A percentile compares a stretch with the other conserved stretches of the same genome.
These are phyloP conservation scores for Moricandia moricandioides DNA, from an alignment of 345 rosid genomes.

Conservation along the genomic window DNA sequence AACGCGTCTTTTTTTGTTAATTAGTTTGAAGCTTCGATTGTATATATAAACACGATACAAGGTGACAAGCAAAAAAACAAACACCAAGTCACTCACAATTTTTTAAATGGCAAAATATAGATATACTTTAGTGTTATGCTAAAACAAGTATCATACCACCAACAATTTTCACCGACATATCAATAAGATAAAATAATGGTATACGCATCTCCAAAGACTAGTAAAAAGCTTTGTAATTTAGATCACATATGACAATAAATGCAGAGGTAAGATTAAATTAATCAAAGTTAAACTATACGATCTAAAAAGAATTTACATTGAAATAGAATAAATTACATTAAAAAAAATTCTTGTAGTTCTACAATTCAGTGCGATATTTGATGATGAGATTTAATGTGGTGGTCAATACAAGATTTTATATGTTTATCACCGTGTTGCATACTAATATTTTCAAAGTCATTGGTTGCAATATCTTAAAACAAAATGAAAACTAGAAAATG, in stretches of 20 bases:
- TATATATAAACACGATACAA: conserved; percentile 18
- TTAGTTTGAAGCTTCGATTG: background rate
- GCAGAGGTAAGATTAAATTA: background rate
- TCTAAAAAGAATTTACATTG: background rate
- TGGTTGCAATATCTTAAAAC: background rate
- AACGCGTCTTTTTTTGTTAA: conserved; percentile 15
- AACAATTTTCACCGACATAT: background rate
- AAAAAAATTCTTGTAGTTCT: background rate
- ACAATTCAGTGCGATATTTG: background rate
- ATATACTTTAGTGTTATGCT: background rate
- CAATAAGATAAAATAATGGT: background rate
- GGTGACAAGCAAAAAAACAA: background rate
- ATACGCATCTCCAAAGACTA: background rate
- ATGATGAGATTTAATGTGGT: background rate
- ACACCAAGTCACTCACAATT: too few species aligned
- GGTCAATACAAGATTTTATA: background rate
- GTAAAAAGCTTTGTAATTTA: background rate
- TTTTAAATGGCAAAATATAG: too few species aligned
- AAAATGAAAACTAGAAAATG: background rate
- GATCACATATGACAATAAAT: background rate
- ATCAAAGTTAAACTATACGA: background rate
- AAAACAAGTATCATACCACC: too few species aligned
- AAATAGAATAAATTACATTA: background rate
- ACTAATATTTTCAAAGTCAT: background rate
- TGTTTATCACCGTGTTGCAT: background rate